Evolutionary conservation across 108 stramenopile genomes (phyloP), one percentile per base, ranked within the genome.

Genomic region (Heterococcus sp.): DNA sequence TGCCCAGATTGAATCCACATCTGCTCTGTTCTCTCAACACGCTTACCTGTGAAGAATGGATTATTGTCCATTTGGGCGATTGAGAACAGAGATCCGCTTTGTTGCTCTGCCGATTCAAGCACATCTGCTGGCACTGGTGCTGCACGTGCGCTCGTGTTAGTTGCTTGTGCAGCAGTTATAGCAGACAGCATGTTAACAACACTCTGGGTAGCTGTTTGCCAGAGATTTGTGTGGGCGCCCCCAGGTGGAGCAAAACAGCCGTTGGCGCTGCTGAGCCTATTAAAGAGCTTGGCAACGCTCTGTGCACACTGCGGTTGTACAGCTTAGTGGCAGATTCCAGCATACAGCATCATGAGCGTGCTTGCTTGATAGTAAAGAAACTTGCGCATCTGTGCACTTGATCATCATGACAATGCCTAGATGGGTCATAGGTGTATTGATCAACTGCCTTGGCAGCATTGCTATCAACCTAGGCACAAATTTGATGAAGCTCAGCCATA

Each of bases 401-500:
- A n/a, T n/a, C n/a, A n/a, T n/a, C n/a, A n/a, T n/a, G n/a, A n/a
- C n/a, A n/a, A n/a, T n/a, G n/a, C 78, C 69, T 11, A 65, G 58
- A 75, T 84, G 85, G 85, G 82, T 76, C 2, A 35, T 92, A 2
- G 92, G 92, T 5, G 75, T 91, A 0, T 71, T 89, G 26, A 84
- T 92, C 37, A 91, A 91, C 38, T 35, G 91, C 28, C 70, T 91
- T 3, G 91, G 92, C 2, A 88, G 87, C 66, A 86, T 92, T 32
- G 75, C 87, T 1, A 91, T 92, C 82, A 92, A 92, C 74, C 86
- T 91, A 1, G 92, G 92, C 30, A 92, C 91, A 31, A 92, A 92
- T 69, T 64, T 92, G 32, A 91, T 92, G 77, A 90, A 87, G 32
- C 72, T 91, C 46, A 58, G 46, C 21, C 46, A 58, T 58, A 58